Evolutionary conservation across 345 rosid genomes (phyloP).

Genomic region (Eucalyptus curtisii): DNA sequence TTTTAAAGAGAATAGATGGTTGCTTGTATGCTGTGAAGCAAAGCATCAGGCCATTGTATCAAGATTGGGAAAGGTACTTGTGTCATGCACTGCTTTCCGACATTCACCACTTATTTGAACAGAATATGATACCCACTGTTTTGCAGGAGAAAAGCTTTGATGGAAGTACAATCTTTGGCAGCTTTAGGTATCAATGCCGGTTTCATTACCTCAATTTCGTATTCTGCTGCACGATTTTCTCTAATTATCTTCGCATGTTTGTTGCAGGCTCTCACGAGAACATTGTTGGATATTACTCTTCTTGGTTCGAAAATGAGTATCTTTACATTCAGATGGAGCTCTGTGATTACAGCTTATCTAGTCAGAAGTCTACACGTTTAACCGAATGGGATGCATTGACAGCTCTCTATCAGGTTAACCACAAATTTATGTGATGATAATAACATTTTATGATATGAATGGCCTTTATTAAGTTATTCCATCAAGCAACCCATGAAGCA

Average conservation of each 20-base stretch:
- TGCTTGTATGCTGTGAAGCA: constrained; percentile 89
- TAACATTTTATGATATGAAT: background rate
- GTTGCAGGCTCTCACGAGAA: constrained; percentile 70
- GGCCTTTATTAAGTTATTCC: background rate
- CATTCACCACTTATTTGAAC: background rate
- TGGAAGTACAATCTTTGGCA: constrained; percentile 99
- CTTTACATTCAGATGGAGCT: constrained; percentile 96
- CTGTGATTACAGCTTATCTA: constrained; percentile 77
- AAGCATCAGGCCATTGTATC: constrained; percentile 54
- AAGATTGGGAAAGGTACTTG: constrained; percentile 66
- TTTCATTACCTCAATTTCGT: background rate
- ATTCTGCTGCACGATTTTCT: background rate
- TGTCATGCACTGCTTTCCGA: background rate
- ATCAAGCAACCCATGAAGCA: background rate
- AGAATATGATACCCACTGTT: background rate
- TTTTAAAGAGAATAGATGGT: constrained; percentile 90
- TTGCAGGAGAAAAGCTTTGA: constrained; percentile 85
- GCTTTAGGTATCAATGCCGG: constrained; percentile 54
- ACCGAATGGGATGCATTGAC: constrained; percentile 51
- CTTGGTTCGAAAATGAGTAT: constrained; percentile 95
- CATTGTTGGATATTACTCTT: constrained; percentile 68
- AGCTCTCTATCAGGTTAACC: constrained; percentile 58
- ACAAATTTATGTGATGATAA: background rate
- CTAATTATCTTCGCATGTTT: background rate
- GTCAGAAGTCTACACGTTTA: constrained; percentile 16